Evolutionary conservation across 2,329 filamentous ascomycete species (phyloP), one percentile per base, ranked within the genome.

Genomic region (Cercospora beticola): DNA sequence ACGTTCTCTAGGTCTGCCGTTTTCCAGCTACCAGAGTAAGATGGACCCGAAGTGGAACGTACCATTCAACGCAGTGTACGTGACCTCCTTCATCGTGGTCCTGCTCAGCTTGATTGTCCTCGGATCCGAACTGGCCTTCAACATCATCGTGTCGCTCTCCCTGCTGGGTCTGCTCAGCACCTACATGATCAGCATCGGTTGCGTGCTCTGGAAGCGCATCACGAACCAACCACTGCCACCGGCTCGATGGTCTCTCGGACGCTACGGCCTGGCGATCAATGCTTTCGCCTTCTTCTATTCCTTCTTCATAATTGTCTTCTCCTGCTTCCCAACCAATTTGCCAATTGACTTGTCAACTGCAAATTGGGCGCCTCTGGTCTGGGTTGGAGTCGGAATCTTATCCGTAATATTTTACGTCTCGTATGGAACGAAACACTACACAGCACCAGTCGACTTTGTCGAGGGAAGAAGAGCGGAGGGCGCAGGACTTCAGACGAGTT

Each of bases 111-210:
- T 80, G 46, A 78, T 81, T 70, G 74, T 77, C 18, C 73, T 81
- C 30, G 79, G 79, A 8, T 79, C 77, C 21, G 74, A 73, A 2
- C 67, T 76, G 26, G 79, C 79, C 18, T 79, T 80, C 73, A 80
- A 78, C 68, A 75, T 78, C 63, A 77, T 81, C 67, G 74, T 78
- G 23, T 80, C 78, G 14, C 73, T 81, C 1, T 77, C 76, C 0
- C 72, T 77, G 0, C 73, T 77, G 4, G 78, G 75, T 2, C 75
- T 80, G 23, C 74, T 81, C 63, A 75, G 72, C 33, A 79, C 78
- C 2, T 81, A 80, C 72, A 75, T 79, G 64, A 74, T 80, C 40
- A 76, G 75, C 46, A 78, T 80, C 64, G 78, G 79, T 58, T 79
- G 78, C 26, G 72, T 75, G 14, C 70, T 75, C 12, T 68, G 72